These are phyloP conservation scores for Camptophora hylomeconis DNA, from an alignment of 2,329 filamentous ascomycete genomes.

Conservation along the genomic window DNA sequence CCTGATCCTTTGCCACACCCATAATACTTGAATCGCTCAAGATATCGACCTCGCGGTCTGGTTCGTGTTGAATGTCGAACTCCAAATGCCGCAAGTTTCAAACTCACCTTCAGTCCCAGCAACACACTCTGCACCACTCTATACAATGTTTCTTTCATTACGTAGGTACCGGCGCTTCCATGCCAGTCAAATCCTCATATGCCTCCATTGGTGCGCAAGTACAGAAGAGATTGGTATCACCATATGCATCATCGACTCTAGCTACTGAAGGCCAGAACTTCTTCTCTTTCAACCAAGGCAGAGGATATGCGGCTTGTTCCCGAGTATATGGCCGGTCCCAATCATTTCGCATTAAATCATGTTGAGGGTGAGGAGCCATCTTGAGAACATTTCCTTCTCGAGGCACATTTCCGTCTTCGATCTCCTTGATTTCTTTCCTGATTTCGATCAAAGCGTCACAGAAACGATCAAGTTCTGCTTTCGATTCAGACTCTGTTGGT, in stretches of 20 bases:
- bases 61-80: conserved; percentile 13
- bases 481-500: conserved; percentile 85
- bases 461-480: conserved; percentile 86
- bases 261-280: conserved; percentile 94
- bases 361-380: conserved; percentile 74
- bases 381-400: conserved; percentile 73
- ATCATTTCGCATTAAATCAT: conserved; percentile 60
- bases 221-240: conserved; percentile 88
- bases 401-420: conserved; percentile 68
- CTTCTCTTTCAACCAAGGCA: conserved; percentile 76
- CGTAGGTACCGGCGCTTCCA: conserved; percentile 12
- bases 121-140: conserved; percentile 1
- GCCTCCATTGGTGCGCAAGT: conserved; percentile 75
- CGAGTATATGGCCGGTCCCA: conserved; percentile 76
- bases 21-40: no score
- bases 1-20: no score
- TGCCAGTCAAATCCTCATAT: conserved; percentile 11
- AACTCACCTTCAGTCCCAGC: neutral
- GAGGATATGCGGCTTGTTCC: conserved; percentile 75
- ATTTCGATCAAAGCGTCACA: conserved; percentile 82
- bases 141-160: conserved; percentile 4
- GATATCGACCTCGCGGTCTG: no score
- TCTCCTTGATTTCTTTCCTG: conserved; percentile 65
- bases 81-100: conserved; percentile 3
- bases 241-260: conserved; percentile 79